Percentiles rank a stretch among this genome's conserved stretches.
These are phyloP conservation scores for Colletotrichum sp. DNA, from an alignment of 2,329 filamentous ascomycete genomes.

Conservation along the genomic window DNA sequence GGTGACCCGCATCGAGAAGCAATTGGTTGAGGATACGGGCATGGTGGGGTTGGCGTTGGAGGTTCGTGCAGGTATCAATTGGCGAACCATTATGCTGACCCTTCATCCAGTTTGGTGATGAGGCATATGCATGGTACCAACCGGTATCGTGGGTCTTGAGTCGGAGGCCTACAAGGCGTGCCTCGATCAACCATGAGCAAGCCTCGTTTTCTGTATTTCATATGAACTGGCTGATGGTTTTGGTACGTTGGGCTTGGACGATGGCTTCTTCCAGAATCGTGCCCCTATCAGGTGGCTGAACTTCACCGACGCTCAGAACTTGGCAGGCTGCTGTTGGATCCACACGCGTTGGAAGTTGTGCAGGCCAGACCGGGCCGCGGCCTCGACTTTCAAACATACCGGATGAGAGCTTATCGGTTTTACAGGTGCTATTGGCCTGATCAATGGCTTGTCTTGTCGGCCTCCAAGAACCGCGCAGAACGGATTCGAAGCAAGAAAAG, in stretches of 20 bases:
- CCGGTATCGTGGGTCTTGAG: not conserved
- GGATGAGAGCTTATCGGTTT: not conserved
- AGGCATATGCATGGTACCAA: not conserved
- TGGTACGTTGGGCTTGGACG: not conserved
- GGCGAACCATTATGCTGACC: not conserved
- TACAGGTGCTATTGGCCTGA: not conserved
- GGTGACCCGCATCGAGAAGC: not conserved
- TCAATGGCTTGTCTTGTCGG: not conserved
- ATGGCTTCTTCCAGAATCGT: accelerated
- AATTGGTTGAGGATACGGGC: not conserved
- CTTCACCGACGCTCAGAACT: not conserved
- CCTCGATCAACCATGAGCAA: too few relatives aligned
- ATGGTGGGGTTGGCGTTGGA: not conserved
- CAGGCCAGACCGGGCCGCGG: accelerated
- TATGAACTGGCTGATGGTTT: not conserved
- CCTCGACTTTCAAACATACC: not conserved
- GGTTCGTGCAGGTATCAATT: not conserved
- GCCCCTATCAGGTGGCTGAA: not conserved
- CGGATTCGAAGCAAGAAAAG: not conserved
- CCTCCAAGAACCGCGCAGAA: not conserved
- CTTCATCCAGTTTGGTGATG: not conserved
- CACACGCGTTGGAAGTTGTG: not conserved
- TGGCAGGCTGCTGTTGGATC: accelerated
- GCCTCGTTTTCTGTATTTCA: too few relatives aligned
- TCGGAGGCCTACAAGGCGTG: not conserved